Conservation (phyloP, 1,284 basidiomycete genomes). For the Schizophyllum amplum region DNA sequence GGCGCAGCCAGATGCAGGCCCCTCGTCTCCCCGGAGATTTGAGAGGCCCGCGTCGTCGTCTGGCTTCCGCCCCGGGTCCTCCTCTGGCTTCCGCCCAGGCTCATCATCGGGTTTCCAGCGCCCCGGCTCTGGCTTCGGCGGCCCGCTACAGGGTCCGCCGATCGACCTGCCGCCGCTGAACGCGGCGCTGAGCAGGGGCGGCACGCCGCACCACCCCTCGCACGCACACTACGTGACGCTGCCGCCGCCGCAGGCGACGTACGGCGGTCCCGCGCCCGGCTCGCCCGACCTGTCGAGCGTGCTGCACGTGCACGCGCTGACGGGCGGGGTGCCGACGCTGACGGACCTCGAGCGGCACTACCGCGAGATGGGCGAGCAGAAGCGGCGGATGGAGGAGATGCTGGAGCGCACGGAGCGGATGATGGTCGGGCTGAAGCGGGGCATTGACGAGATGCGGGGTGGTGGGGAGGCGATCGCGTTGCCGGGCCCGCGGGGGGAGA, state of each 20-base stretch:
- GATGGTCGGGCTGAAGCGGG: conserved; percentile 61
- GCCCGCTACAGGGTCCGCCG: conserved; percentile 4
- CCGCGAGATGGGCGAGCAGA: conserved; percentile 49
- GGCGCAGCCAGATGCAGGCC: conserved; percentile 7
- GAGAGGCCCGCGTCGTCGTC: background rate
- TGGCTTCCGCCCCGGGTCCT: background rate
- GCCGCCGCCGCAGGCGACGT: conserved; percentile 8
- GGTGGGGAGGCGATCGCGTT: conserved; percentile 8
- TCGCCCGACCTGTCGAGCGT: conserved; percentile 19
- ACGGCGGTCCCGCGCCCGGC: conserved; percentile 1
- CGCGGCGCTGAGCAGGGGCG: conserved; percentile 17
- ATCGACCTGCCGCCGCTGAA: conserved; percentile 13
- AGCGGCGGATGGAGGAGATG: conserved; percentile 58
- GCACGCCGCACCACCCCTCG: background rate
- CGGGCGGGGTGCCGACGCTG: conserved; percentile 39
- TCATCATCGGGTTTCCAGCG: background rate
- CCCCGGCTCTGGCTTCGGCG: background rate
- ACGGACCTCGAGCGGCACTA: conserved; percentile 66
- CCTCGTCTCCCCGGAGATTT: background rate
- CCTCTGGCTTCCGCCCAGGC: background rate
- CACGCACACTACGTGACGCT: conserved; percentile 5
- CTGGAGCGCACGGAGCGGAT: conserved; percentile 63
- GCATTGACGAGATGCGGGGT: conserved; percentile 61
- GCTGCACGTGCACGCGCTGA: conserved; percentile 24
- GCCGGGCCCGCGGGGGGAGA: conserved; percentile 1